Conservation (phyloP, 1,284 basidiomycete genomes). For the Lentinula novae-zelandiae region DNA sequence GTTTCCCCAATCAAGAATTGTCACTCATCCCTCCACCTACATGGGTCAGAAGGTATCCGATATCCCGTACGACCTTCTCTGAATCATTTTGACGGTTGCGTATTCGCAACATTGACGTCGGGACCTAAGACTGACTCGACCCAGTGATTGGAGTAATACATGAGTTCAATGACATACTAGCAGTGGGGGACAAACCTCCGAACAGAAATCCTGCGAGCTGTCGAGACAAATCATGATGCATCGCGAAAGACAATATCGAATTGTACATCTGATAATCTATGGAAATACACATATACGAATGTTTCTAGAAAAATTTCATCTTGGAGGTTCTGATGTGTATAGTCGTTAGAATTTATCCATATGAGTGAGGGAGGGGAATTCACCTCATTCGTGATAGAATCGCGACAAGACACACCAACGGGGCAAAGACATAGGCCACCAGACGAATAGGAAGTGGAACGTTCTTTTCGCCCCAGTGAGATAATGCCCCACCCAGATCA, state of each 20-base stretch:
- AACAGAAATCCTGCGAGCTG: no score
- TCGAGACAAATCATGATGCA: no score
- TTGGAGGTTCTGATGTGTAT: conserved; percentile 38
- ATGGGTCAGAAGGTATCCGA: not conserved
- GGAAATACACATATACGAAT: not conserved
- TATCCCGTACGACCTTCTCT: no score
- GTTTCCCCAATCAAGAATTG: no score
- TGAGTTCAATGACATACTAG: not conserved
- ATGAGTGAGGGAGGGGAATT: not conserved
- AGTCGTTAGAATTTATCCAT: not conserved
- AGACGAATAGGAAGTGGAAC: conserved; percentile 38
- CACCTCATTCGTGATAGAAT: conserved; percentile 43
- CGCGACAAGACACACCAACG: conserved; percentile 35
- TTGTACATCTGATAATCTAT: not conserved
- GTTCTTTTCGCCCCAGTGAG: conserved; percentile 45
- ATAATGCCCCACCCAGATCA: conserved; percentile 64
- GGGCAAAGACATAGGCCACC: conserved; percentile 51
- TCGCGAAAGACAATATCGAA: no score
- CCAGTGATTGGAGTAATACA: not conserved
- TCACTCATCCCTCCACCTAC: no score
- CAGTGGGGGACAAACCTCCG: not conserved
- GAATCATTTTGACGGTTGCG: not conserved
- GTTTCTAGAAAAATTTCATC: conserved; percentile 3
- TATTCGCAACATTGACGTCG: not conserved
- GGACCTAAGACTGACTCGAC: not conserved